Evolutionary conservation across 495 filamentous ascomycete genomes (phyloP).

Genomic region (Corynascus novoguineensis): DNA sequence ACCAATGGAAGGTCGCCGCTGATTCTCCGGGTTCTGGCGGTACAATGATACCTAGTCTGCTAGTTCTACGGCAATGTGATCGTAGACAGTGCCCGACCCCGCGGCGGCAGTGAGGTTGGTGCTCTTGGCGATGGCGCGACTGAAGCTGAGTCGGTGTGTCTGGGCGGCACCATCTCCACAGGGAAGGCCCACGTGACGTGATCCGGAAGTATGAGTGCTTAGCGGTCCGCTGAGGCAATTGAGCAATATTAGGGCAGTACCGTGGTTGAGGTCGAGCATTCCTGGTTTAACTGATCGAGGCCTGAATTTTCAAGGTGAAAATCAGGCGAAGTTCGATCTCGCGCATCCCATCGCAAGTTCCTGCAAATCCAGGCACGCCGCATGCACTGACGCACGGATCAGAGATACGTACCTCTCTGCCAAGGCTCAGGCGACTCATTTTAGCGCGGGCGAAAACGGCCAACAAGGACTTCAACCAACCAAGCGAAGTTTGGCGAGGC

Average conservation of each 20-base stretch:
- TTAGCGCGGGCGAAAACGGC: constrained; percentile 26
- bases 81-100: neutral
- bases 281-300: too few species aligned
- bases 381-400: constrained; percentile 18
- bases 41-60: neutral
- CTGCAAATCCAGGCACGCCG: too few species aligned
- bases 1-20: too few species aligned
- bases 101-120: neutral
- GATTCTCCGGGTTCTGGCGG: neutral
- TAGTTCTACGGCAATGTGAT: neutral
- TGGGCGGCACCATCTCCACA: neutral
- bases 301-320: too few species aligned
- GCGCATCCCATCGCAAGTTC: neutral
- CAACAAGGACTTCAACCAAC: constrained; percentile 28
- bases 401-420: constrained; percentile 8
- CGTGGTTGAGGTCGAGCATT: neutral
- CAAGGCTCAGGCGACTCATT: constrained; percentile 21
- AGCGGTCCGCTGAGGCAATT: neutral
- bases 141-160: neutral
- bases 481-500: constrained; percentile 17
- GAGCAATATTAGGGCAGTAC: neutral
- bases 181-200: constrained; percentile 1
- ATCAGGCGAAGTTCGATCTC: too few species aligned
- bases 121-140: constrained; percentile 12
- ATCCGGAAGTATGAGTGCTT: neutral